phyloP scores from a whole-genome alignment of 768 basidiomycete genomes.

The Sporobolomyces pararoseus region DNA sequence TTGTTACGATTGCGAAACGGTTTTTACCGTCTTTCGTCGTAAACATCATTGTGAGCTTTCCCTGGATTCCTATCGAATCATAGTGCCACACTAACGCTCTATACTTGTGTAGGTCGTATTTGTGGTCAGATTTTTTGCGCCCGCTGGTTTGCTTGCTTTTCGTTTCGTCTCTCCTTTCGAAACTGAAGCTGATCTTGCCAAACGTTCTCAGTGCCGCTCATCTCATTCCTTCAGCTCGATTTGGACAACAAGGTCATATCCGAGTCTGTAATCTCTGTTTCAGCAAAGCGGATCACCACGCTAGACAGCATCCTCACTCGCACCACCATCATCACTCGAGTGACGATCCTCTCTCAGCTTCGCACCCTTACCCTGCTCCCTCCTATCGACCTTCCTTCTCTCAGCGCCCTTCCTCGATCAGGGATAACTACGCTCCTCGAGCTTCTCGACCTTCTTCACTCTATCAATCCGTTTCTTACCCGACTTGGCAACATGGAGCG shows the following conservation, averaged over 20 bases:
- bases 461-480: slow-evolving; percentile 8
- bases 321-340: slow-evolving; percentile 50
- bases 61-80: background rate
- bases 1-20: slow-evolving; percentile 43
- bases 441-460: slow-evolving; percentile 63
- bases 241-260: slow-evolving; percentile 91
- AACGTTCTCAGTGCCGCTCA: background rate
- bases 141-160: slow-evolving; percentile 57
- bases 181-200: background rate
- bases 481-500: background rate
- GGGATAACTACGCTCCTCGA: slow-evolving; percentile 58
- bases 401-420: slow-evolving; percentile 45
- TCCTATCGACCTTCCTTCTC: slow-evolving; percentile 56
- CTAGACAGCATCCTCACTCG: slow-evolving; percentile 59
- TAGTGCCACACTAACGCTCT: background rate
- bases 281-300: slow-evolving; percentile 14
- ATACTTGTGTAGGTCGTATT: slow-evolving; percentile 31
- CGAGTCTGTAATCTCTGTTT: slow-evolving; percentile 82
- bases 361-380: background rate
- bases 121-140: slow-evolving; percentile 95
- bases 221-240: slow-evolving; percentile 53
- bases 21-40: slow-evolving; percentile 39
- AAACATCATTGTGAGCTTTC: slow-evolving; percentile 43
- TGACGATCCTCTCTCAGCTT: slow-evolving; percentile 48
- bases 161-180: background rate